phyloP scores from a whole-genome alignment of 768 basidiomycete species.

The Naganishia kalamii region DNA sequence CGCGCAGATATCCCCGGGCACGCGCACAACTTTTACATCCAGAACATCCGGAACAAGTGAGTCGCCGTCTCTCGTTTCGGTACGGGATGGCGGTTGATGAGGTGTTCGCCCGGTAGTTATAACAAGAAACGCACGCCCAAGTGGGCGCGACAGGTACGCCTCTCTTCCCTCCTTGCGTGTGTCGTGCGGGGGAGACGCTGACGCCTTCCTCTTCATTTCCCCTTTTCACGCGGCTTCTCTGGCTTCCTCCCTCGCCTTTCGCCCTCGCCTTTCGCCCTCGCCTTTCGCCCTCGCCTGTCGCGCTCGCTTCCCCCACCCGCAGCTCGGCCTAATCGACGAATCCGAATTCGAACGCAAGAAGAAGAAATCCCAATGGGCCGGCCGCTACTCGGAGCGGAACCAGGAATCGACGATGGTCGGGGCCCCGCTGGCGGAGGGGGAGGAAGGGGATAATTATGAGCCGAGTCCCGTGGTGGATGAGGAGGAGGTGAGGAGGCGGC shows the following conservation, averaged over 20 bases:
- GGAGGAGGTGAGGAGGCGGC: constrained; percentile 29
- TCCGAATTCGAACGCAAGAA: constrained; percentile 69
- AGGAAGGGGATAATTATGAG: constrained; percentile 48
- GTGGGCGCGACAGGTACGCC: constrained; percentile 59
- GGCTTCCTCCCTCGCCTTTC: not conserved
- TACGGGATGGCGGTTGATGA: not conserved
- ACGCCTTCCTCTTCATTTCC: not conserved
- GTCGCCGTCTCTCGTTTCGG: not conserved
- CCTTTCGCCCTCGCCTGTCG: too few species aligned
- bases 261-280: not conserved
- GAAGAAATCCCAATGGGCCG: constrained; percentile 78
- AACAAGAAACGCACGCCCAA: constrained; percentile 87
- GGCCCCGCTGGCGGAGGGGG: constrained; percentile 71
- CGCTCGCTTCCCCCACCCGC: constrained; percentile 30
- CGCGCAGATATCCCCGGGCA: constrained; percentile 57
- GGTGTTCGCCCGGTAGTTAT: constrained; percentile 49
- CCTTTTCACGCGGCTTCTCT: not conserved
- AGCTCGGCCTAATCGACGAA: constrained; percentile 81
- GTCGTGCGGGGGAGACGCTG: too few species aligned
- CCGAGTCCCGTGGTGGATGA: constrained; percentile 31
- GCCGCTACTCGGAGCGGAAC: constrained; percentile 74
- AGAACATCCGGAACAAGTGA: constrained; percentile 87
- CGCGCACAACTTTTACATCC: constrained; percentile 61
- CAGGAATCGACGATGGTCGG: constrained; percentile 63
- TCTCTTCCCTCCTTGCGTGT: not conserved